Evolutionary conservation across 2,329 filamentous ascomycete species (phyloP).

Genomic region (Plenodomus lindquistii): DNA sequence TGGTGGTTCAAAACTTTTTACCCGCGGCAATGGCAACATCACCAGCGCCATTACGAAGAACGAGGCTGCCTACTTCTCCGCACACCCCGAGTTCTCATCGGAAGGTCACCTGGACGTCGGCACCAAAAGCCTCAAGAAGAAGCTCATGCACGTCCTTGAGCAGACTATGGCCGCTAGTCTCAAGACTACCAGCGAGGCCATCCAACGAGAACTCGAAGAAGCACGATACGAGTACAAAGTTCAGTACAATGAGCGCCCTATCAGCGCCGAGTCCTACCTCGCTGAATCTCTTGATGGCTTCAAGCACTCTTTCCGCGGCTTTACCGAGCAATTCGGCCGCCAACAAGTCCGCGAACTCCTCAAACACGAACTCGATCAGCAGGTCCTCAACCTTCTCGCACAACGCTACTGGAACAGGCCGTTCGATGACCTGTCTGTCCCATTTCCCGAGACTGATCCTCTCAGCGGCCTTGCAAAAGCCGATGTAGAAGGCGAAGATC

Average conservation of each 20-base stretch:
- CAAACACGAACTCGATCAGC: conserved; percentile 91
- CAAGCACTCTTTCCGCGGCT: conserved; percentile 97
- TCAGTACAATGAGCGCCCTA: conserved; percentile 94
- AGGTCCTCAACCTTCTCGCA: conserved; percentile 88
- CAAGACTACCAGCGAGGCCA: conserved; percentile 86
- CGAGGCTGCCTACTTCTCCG: conserved; percentile 82
- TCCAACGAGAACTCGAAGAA: conserved; percentile 92
- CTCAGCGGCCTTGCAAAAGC: conserved; percentile 81
- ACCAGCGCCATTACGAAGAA: conserved; percentile 82
- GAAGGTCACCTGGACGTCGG: conserved; percentile 76
- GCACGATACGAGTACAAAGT: conserved; percentile 99
- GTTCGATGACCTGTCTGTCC: conserved; percentile 74
- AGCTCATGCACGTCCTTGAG: conserved; percentile 95
- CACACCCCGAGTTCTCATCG: conserved; percentile 82
- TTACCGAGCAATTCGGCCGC: conserved; percentile 85
- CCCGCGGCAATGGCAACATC: conserved; percentile 78
- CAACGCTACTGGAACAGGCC: conserved; percentile 98
- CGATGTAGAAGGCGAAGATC: conserved; percentile 69
- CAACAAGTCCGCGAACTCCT: conserved; percentile 86
- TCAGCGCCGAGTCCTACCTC: conserved; percentile 94
- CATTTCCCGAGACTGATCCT: conserved; percentile 69
- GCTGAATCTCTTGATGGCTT: conserved; percentile 94
- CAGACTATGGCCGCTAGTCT: conserved; percentile 95
- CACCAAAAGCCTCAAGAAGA: conserved; percentile 85
- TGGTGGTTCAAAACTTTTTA: conserved; percentile 71